Evolutionary conservation across 2,329 filamentous ascomycete species (phyloP).

Genomic region (Aspergillus pseudonomiae): DNA sequence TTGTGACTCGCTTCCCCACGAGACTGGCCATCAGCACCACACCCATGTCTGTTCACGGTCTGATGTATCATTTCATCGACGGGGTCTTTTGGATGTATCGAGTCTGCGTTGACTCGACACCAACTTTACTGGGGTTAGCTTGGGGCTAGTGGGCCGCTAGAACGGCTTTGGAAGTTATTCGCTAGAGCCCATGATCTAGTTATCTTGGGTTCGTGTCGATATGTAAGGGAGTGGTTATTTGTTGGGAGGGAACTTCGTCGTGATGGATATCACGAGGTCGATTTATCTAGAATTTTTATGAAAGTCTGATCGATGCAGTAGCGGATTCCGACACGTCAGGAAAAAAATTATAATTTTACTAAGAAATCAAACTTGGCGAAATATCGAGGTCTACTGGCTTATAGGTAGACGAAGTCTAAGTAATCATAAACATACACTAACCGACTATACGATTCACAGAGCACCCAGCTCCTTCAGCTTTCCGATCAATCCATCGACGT

Average conservation of each 20-base stretch:
- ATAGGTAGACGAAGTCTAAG: neutral
- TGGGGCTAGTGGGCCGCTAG: neutral
- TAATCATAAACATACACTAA: constrained; percentile 23
- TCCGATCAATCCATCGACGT: constrained; percentile 89
- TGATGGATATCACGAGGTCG: neutral
- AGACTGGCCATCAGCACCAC: neutral
- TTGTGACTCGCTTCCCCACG: neutral
- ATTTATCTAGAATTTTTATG: neutral
- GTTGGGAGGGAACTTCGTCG: neutral
- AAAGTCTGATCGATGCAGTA: neutral
- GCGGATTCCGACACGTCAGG: constrained; percentile 1
- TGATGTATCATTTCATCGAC: neutral
- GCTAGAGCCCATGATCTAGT: neutral
- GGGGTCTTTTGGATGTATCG: constrained; percentile 1
- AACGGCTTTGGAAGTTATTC: neutral
- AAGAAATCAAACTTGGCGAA: neutral
- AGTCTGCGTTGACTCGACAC: neutral
- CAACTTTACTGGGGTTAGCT: neutral
- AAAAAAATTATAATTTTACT: neutral
- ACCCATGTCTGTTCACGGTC: neutral
- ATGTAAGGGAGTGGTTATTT: neutral
- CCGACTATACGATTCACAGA: constrained; percentile 56
- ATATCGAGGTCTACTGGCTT: neutral
- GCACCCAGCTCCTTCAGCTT: constrained; percentile 97
- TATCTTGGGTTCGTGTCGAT: neutral